Base-by-base conservation (phyloP, 2,329 filamentous ascomycete genomes). In the Fusarium sp. region DNA sequence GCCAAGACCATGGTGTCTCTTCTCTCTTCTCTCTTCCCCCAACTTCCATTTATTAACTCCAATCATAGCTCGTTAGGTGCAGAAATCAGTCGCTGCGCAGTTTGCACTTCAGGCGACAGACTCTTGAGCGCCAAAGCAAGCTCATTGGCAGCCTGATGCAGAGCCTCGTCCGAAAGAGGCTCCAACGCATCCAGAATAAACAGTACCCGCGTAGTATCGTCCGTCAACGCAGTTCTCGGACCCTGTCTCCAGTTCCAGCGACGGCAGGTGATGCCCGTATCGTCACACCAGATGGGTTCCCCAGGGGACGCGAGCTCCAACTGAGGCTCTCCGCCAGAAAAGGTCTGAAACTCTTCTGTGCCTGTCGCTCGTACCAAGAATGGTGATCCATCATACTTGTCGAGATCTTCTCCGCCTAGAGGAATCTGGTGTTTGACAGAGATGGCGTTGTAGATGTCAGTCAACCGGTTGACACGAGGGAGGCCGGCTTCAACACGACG, bases 191-290 rank as follows among this genome's bases (percentile, higher is more conserved):
- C 62, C 16, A 69, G 11, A 0, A 69, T 69, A 20, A 69, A 69
- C n/a, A 69, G 6, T 0, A 54, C 63, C 6, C 57, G 58, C 5
- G 14, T 70, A 1, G 67, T 72, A 2, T 64, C 35, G 16, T 71
- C 58, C 6, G 42, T 67, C 56, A 72, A n/a, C 2, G 69, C 73
- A 20, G 73, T 74, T 8, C 69, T 58, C 0, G 71, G 69, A 2
- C 73, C 69, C 16, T 76, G 71, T 7, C 73, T 29, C 73, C 73
- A 76, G 31, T 76, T 76, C 73, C 71, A 74, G 9, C 73, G 71
- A 20, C 71, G 71, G 24, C 73, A 76, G 16, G 73, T 74, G 31
- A 74, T 62, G 29, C 69, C 69, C 5, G 38, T 57, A n/a, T 72
- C 67, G 27, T 75, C 73, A 29, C 73, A 74, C 71, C 73, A 76